phyloP scores from a whole-genome alignment of 208 protist species.

The Leishmania mexicana region DNA sequence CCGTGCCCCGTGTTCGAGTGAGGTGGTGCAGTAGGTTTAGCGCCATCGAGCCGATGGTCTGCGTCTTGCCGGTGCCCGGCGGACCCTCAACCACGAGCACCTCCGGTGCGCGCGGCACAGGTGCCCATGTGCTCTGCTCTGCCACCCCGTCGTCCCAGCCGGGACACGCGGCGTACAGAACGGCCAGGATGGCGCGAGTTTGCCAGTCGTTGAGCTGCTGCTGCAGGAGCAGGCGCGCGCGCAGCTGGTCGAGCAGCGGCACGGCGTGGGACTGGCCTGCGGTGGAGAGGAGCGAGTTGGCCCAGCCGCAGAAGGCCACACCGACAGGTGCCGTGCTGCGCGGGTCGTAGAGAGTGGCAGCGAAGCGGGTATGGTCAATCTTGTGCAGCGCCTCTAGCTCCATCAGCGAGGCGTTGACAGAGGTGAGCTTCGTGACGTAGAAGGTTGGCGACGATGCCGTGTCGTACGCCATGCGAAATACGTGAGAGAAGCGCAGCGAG shows the following conservation, averaged over 20 bases:
- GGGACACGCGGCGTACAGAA: constrained; percentile 50
- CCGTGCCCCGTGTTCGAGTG: constrained; percentile 3
- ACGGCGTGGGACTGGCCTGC: constrained; percentile 7
- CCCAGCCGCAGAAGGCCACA: constrained; percentile 28
- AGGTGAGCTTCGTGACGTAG: constrained; percentile 56
- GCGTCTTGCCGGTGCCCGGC: constrained; percentile 92
- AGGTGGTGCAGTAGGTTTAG: constrained; percentile 74
- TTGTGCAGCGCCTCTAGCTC: constrained; percentile 53
- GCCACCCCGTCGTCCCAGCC: constrained; percentile 40
- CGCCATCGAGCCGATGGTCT: constrained; percentile 78
- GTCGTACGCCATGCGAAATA: constrained; percentile 43
- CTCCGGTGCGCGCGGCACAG: constrained; percentile 32
- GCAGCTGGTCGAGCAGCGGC: constrained; percentile 23
- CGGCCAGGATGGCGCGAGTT: constrained; percentile 54
- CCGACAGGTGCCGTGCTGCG: constrained; percentile 39
- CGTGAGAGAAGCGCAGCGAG: constrained; percentile 55
- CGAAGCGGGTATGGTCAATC: constrained; percentile 56
- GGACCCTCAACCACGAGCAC: constrained; percentile 86
- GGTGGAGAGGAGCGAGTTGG: constrained; percentile 31
- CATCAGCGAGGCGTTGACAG: constrained; percentile 46
- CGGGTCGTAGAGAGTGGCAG: constrained; percentile 66
- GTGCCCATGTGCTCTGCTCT: not conserved
- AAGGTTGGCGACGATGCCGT: constrained; percentile 19
- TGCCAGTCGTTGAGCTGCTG: constrained; percentile 70
- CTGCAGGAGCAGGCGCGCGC: constrained; percentile 38